A percentile compares a stretch with the other conserved stretches of the same genome.
These are phyloP conservation scores for Hibiscus trionum DNA, from an alignment of 345 rosid species.

Conservation along the genomic window DNA sequence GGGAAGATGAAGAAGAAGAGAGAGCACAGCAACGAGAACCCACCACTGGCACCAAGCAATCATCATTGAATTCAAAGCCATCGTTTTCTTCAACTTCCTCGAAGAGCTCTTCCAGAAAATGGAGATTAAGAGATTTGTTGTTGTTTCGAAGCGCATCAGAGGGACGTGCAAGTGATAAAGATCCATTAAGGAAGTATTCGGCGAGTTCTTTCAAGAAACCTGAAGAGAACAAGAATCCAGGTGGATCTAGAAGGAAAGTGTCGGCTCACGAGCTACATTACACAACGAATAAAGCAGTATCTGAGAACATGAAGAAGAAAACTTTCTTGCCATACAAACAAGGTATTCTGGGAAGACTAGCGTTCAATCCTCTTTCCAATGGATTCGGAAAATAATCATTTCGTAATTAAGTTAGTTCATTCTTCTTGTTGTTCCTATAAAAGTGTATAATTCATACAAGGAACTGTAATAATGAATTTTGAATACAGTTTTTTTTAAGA, in stretches of 20 bases:
- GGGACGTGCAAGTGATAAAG: constrained; percentile 60
- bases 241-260: constrained; percentile 29
- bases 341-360: constrained; percentile 62
- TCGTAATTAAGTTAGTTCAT: neutral
- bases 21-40: constrained; percentile 11
- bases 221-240: constrained; percentile 46
- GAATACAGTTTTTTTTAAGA: neutral
- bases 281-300: constrained; percentile 66
- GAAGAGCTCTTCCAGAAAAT: constrained; percentile 54
- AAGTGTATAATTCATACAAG: neutral
- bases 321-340: constrained; percentile 88
- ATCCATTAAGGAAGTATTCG: constrained; percentile 38
- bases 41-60: neutral
- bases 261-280: constrained; percentile 89
- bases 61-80: constrained; percentile 7
- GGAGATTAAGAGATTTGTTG: constrained; percentile 72
- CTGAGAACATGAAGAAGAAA: constrained; percentile 67
- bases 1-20: constrained; percentile 58
- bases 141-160: constrained; percentile 89
- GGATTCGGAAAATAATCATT: neutral
- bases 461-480: neutral
- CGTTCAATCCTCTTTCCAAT: constrained; percentile 39
- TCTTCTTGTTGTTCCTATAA: neutral
- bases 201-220: constrained; percentile 41
- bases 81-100: constrained; percentile 19